Conservation (phyloP, 495 filamentous ascomycete genomes). For the Penicillium odoratum region DNA sequence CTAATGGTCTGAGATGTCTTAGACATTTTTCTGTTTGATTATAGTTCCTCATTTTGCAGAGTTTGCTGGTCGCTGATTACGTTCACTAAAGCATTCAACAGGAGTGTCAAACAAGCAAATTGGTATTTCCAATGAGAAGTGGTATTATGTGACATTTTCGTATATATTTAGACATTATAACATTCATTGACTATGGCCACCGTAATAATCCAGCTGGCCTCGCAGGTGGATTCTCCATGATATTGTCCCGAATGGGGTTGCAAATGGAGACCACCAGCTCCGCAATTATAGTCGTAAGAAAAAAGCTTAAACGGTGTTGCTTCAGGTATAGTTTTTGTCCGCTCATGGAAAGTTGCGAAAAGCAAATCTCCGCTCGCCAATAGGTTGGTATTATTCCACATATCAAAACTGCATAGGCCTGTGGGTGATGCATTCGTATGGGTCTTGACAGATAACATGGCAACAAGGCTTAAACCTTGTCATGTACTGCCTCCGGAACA, state of each 20-base stretch:
- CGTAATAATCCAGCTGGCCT: not conserved
- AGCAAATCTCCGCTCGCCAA: not conserved
- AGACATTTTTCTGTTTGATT: not conserved
- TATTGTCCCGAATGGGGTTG: too few relatives aligned
- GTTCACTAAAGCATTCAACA: not conserved
- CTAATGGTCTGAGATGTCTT: not conserved
- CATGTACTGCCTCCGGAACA: conserved; percentile 11
- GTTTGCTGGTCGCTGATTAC: not conserved
- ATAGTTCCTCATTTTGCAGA: not conserved
- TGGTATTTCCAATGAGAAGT: too few relatives aligned
- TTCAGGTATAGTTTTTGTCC: not conserved
- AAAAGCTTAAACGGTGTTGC: not conserved
- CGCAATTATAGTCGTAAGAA: not conserved
- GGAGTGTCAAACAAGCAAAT: too few relatives aligned
- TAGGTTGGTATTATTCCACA: not conserved
- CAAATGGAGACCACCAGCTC: not conserved
- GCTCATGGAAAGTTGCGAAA: not conserved
- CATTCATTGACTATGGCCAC: not conserved
- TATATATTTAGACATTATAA: conserved; percentile 6
- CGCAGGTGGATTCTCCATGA: not conserved
- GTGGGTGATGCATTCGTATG: not conserved
- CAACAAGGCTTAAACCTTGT: conserved; percentile 11
- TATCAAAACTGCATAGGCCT: too few relatives aligned
- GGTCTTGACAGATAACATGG: not conserved
- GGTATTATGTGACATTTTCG: not conserved